Conservation (phyloP, 768 basidiomycete genomes). For the Phaeotremella skinneri region DNA sequence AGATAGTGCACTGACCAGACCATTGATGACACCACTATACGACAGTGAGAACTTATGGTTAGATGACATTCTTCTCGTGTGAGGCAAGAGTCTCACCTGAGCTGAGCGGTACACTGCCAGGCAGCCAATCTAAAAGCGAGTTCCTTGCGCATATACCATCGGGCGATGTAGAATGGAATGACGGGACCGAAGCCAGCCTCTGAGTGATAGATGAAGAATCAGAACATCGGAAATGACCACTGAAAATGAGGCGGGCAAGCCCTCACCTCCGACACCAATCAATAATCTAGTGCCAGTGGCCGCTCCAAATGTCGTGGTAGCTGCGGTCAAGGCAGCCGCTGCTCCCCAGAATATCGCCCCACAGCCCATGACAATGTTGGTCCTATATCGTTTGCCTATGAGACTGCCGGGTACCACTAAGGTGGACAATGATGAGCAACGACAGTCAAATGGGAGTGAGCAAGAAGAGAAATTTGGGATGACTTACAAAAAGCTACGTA, state of each 20-base stretch:
- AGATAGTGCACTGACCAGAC: neutral
- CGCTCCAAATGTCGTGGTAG: slow-evolving; percentile 14
- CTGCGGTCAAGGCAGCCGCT: slow-evolving; percentile 23
- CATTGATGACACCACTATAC: slow-evolving; percentile 5
- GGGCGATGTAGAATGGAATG: slow-evolving; percentile 12
- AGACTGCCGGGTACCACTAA: slow-evolving; percentile 22
- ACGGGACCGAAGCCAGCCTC: slow-evolving; percentile 32
- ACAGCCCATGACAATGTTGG: slow-evolving; percentile 11
- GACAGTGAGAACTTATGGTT: too few relatives aligned
- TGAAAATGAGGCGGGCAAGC: neutral
- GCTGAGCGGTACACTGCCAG: slow-evolving; percentile 2
- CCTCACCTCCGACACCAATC: slow-evolving; percentile 16
- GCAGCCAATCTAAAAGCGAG: slow-evolving; percentile 9
- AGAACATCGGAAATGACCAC: slow-evolving; percentile 37
- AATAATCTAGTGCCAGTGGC: slow-evolving; percentile 16
- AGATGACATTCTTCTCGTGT: neutral
- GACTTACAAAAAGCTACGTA: slow-evolving; percentile 25
- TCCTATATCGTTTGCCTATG: slow-evolving; percentile 21
- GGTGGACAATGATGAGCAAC: neutral
- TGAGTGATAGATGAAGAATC: slow-evolving; percentile 48
- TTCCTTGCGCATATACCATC: slow-evolving; percentile 9
- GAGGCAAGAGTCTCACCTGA: neutral
- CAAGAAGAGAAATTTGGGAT: neutral
- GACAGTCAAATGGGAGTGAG: too few relatives aligned
- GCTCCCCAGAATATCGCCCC: slow-evolving; percentile 23